phyloP scores from a whole-genome alignment of 2,329 filamentous ascomycete genomes.

The Calonectria ilicicola region DNA sequence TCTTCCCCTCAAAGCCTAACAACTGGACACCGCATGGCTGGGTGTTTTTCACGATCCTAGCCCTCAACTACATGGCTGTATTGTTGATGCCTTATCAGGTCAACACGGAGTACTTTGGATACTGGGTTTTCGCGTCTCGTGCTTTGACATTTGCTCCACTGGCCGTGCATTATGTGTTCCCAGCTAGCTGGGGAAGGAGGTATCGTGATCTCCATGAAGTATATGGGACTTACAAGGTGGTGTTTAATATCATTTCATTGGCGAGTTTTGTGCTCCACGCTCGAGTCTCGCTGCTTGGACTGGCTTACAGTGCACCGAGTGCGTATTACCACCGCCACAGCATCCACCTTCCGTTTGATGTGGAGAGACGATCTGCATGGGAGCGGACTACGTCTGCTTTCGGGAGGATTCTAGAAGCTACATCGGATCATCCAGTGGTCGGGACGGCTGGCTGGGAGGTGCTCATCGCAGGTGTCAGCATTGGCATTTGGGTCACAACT shows the following conservation, averaged over 20 bases:
- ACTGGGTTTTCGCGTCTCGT: slow-evolving; percentile 47
- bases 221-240: slow-evolving; percentile 54
- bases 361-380: slow-evolving; percentile 56
- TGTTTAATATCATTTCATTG: slow-evolving; percentile 62
- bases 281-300: slow-evolving; percentile 55
- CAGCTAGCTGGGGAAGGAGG: slow-evolving; percentile 60
- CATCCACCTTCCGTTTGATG: slow-evolving; percentile 58
- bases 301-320: slow-evolving; percentile 61
- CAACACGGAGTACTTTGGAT: slow-evolving; percentile 55
- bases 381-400: slow-evolving; percentile 60
- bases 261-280: slow-evolving; percentile 58
- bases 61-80: slow-evolving; percentile 50
- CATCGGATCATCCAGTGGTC: slow-evolving; percentile 69
- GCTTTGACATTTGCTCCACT: slow-evolving; percentile 59
- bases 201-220: slow-evolving; percentile 53
- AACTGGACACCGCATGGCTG: slow-evolving; percentile 56
- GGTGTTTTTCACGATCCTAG: slow-evolving; percentile 49
- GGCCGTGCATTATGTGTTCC: slow-evolving; percentile 59
- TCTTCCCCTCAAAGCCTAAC: slow-evolving; percentile 55
- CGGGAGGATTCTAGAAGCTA: slow-evolving; percentile 60
- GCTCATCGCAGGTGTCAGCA: slow-evolving; percentile 63
- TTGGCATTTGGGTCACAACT: slow-evolving; percentile 70
- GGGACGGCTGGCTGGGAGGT: slow-evolving; percentile 70
- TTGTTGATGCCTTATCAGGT: slow-evolving; percentile 54
- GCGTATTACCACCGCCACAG: slow-evolving; percentile 63